phyloP scores from a whole-genome alignment of 345 rosid species.

The Gossypium anomalum region DNA sequence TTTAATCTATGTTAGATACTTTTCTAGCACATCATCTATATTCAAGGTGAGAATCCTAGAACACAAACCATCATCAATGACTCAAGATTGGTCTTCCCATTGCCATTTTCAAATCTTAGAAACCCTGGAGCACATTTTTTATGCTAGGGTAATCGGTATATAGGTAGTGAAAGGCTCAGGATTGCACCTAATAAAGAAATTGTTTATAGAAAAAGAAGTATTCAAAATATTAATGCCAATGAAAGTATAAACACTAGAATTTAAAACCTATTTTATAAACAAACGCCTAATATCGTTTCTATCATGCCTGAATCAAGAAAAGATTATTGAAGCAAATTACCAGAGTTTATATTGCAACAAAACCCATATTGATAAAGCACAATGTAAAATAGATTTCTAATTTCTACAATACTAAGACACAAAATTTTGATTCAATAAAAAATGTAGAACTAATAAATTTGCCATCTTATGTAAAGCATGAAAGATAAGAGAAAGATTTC shows the following conservation, averaged over 20 bases:
- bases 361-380: neutral
- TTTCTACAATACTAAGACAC: constrained; percentile 4
- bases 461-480: constrained; percentile 7
- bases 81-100: neutral
- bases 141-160: neutral
- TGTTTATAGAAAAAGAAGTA: neutral
- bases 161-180: neutral
- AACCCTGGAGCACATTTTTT: neutral
- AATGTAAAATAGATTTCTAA: neutral
- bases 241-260: neutral
- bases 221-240: neutral
- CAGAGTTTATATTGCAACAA: neutral
- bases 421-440: neutral
- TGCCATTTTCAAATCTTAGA: neutral
- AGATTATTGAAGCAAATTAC: neutral
- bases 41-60: neutral
- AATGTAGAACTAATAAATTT: neutral
- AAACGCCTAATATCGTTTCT: neutral
- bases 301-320: neutral
- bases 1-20: neutral
- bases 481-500: neutral
- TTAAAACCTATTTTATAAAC: neutral
- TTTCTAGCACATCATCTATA: neutral
- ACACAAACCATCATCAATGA: neutral
- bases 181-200: neutral